Evolutionary conservation across 2,329 filamentous ascomycete genomes (phyloP).

Genomic region (Trichoderma oligosporum): DNA sequence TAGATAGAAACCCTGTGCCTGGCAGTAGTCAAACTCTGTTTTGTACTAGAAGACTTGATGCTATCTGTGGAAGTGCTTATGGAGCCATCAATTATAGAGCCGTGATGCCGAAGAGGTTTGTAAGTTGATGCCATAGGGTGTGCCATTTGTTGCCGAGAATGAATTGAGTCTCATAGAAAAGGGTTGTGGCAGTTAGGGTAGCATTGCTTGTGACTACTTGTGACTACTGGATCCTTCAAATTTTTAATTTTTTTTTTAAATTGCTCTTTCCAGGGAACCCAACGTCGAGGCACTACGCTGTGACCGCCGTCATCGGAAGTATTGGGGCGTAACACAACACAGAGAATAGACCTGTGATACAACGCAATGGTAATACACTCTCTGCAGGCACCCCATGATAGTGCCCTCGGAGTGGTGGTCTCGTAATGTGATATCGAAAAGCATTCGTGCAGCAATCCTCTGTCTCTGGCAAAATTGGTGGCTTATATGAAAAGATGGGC

Average conservation of each 20-base stretch:
- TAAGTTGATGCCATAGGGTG: neutral
- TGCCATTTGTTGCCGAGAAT: neutral
- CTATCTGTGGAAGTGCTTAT: neutral
- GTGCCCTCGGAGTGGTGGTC: neutral
- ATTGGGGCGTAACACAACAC: neutral
- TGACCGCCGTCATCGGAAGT: conserved; percentile 8
- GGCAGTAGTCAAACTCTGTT: conserved; percentile 15
- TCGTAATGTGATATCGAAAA: neutral
- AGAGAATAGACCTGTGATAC: neutral
- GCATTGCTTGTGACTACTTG: conserved; percentile 8
- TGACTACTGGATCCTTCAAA: neutral
- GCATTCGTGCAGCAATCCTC: neutral
- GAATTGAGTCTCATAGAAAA: neutral
- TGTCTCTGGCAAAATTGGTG: neutral
- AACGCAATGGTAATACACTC: neutral
- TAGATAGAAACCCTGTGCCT: conserved; percentile 6
- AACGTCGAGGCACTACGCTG: neutral
- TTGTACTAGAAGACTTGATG: neutral
- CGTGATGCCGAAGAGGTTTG: neutral
- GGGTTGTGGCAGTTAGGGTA: neutral
- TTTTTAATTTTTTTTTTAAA: neutral
- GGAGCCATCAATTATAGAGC: neutral
- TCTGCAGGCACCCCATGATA: neutral
- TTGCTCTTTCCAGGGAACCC: neutral
- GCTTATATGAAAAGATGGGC: neutral